Conservation (phyloP, 129 eudicot genomes). For the Lactuca saligna region DNA sequence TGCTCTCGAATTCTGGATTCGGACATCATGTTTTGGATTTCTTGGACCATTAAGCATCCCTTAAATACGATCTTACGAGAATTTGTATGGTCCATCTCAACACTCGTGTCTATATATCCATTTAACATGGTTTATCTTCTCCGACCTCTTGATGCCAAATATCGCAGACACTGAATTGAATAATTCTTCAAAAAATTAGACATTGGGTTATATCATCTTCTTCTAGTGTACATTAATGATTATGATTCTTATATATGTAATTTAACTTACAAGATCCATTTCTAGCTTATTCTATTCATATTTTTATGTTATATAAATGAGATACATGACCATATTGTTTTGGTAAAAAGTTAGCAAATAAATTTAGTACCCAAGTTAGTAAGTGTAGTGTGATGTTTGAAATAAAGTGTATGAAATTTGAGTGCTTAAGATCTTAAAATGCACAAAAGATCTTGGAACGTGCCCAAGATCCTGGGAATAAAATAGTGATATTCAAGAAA, state of each 20-base stretch:
- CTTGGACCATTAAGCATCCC: neutral
- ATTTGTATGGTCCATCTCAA: neutral
- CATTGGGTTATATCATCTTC: neutral
- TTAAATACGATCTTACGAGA: neutral
- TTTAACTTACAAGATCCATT: neutral
- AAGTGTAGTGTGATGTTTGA: too few relatives aligned
- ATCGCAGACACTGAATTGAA: neutral
- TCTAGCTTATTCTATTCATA: neutral
- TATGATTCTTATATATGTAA: too few relatives aligned
- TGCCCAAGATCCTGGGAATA: too few relatives aligned
- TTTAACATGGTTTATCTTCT: neutral
- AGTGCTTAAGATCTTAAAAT: too few relatives aligned
- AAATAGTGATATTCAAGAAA: too few relatives aligned
- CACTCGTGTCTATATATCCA: neutral
- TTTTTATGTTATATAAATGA: too few relatives aligned
- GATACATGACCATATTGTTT: neutral
- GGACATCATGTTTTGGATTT: slow-evolving; percentile 6
- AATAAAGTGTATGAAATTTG: too few relatives aligned
- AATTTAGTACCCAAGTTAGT: too few relatives aligned
- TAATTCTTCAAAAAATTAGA: neutral
- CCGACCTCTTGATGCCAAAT: neutral
- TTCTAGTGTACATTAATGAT: neutral
- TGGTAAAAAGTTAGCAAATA: too few relatives aligned
- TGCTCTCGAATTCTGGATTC: neutral
- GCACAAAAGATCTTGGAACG: too few relatives aligned